These are phyloP conservation scores for Aspergillus baeticus DNA, from an alignment of 495 filamentous ascomycete genomes.

Conservation along the genomic window DNA sequence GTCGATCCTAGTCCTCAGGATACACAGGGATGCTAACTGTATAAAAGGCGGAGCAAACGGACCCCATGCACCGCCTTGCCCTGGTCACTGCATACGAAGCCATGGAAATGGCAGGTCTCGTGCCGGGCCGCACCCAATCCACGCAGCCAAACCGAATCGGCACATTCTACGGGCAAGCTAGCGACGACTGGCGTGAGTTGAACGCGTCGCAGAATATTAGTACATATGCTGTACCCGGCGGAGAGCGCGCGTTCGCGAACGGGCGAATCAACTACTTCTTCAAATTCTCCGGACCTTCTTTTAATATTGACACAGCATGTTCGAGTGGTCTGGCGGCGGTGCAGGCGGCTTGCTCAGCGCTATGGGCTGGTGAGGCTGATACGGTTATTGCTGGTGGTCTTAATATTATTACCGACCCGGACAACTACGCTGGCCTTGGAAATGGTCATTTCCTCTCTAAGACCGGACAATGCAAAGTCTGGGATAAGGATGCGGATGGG, in stretches of 20 bases:
- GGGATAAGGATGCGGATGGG: constrained; percentile 66
- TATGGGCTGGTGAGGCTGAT: constrained; percentile 67
- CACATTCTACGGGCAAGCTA: constrained; percentile 76
- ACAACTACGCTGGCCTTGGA: constrained; percentile 67
- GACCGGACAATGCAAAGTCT: constrained; percentile 65
- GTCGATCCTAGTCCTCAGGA: too few species aligned
- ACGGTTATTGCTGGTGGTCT: constrained; percentile 72
- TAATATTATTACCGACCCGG: constrained; percentile 66
- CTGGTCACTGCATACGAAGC: constrained; percentile 9
- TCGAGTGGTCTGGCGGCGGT: constrained; percentile 70
- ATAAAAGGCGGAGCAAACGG: constrained; percentile 15
- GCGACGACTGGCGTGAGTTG: constrained; percentile 76
- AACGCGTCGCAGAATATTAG: constrained; percentile 71
- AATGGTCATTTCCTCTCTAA: constrained; percentile 70
- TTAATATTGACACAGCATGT: constrained; percentile 77
- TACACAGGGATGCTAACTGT: too few species aligned
- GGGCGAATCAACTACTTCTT: constrained; percentile 55
- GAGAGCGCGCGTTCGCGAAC: constrained; percentile 66
- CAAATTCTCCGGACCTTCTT: constrained; percentile 70
- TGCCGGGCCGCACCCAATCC: constrained; percentile 17
- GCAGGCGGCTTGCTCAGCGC: constrained; percentile 62
- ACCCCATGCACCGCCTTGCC: constrained; percentile 7
- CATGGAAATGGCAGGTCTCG: constrained; percentile 8
- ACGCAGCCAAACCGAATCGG: constrained; percentile 58
- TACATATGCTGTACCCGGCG: constrained; percentile 77